Percentiles rank a stretch among this genome's conserved stretches.
Conservation (phyloP, 768 basidiomycete species). For the Mycena latifolia region DNA sequence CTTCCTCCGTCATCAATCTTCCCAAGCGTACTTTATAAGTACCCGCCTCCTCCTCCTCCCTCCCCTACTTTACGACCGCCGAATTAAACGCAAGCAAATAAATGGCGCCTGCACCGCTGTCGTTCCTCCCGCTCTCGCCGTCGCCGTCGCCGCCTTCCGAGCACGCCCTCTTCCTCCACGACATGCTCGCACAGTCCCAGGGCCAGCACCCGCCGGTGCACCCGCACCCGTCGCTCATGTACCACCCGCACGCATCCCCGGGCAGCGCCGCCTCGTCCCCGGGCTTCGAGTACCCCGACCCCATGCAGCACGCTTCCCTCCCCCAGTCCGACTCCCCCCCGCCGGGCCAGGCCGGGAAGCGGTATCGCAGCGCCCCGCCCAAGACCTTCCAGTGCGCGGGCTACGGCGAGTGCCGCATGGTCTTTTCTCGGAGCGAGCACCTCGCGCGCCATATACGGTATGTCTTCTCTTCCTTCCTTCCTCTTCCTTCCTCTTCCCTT, state of each 20-base stretch:
- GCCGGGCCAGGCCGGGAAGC: too few species aligned
- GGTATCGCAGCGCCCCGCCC: conserved; percentile 86
- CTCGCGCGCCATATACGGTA: conserved; percentile 96
- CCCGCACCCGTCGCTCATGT: conserved; percentile 12
- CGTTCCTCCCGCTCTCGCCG: background rate
- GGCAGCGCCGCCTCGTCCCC: background rate
- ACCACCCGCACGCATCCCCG: background rate
- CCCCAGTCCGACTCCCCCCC: too few species aligned
- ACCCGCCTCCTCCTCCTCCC: too few species aligned
- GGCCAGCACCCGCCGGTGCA: background rate
- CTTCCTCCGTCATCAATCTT: too few species aligned
- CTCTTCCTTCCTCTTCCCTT: background rate
- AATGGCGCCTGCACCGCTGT: background rate
- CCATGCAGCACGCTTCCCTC: too few species aligned
- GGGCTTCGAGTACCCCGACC: background rate
- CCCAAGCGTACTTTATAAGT: too few species aligned
- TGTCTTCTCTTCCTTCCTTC: conserved; percentile 40
- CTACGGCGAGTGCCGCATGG: conserved; percentile 96
- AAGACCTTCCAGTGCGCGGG: conserved; percentile 97
- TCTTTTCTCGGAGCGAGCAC: conserved; percentile 96
- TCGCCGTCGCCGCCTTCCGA: background rate
- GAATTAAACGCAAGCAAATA: too few species aligned
- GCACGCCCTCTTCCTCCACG: background rate
- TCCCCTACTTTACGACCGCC: too few species aligned
- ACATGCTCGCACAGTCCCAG: background rate